Evolutionary conservation across 2,329 filamentous ascomycete species (phyloP).

Genomic region (Graphilbum fragrans): DNA sequence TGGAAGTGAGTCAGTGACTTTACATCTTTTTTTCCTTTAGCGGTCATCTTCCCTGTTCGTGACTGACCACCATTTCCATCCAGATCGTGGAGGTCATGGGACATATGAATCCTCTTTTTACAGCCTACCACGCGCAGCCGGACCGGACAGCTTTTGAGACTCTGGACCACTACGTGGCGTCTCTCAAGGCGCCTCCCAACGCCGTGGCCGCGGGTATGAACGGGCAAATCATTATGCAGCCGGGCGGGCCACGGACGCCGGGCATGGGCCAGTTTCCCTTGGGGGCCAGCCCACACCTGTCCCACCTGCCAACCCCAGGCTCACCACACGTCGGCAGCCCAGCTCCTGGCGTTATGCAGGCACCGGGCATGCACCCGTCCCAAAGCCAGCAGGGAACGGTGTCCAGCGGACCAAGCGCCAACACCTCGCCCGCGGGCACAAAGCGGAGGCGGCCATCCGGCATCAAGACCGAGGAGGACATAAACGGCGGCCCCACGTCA

Average conservation of each 20-base stretch:
- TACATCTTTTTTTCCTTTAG: neutral
- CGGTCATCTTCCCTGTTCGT: neutral
- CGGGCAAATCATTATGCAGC: slow-evolving; percentile 32
- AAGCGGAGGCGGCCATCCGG: slow-evolving; percentile 45
- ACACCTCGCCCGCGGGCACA: slow-evolving; percentile 51
- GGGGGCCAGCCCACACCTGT: slow-evolving; percentile 45
- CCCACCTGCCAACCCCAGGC: slow-evolving; percentile 49
- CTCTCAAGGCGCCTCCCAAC: slow-evolving; percentile 22
- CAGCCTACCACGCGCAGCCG: slow-evolving; percentile 42
- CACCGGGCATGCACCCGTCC: slow-evolving; percentile 54
- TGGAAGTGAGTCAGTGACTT: slow-evolving; percentile 37
- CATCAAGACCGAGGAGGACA: slow-evolving; percentile 46
- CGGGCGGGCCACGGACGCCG: slow-evolving; percentile 36
- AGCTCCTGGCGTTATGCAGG: slow-evolving; percentile 49
- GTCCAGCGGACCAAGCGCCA: slow-evolving; percentile 54
- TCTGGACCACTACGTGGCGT: slow-evolving; percentile 46
- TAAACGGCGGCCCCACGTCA: slow-evolving; percentile 20
- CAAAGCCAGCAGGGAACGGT: slow-evolving; percentile 56
- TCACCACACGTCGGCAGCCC: slow-evolving; percentile 52
- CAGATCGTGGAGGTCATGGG: slow-evolving; percentile 55
- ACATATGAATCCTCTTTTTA: slow-evolving; percentile 53
- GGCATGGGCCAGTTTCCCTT: slow-evolving; percentile 46
- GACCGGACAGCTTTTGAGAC: slow-evolving; percentile 43
- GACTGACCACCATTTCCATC: neutral
- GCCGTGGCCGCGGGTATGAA: slow-evolving; percentile 25